These are phyloP conservation scores for Oxytropis ochrocephala DNA, from an alignment of 306 rosid genomes.

Conservation along the genomic window DNA sequence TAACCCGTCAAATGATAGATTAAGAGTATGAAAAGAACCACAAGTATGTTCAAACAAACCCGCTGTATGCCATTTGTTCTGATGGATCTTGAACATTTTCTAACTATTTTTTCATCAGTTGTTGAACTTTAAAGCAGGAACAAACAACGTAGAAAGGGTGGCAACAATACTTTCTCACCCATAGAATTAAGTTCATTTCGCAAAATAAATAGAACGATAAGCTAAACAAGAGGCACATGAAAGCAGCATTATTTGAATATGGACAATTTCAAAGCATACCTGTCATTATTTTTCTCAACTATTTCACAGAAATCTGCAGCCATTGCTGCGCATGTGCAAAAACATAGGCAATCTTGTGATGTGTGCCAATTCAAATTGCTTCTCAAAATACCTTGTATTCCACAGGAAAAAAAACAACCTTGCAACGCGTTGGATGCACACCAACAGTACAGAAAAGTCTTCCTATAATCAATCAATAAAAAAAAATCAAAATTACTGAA, in stretches of 20 bases:
- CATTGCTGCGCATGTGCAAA: constrained; percentile 94
- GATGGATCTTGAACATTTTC: background rate
- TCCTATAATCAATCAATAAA: constrained; percentile 38
- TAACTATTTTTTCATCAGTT: background rate
- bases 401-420: constrained; percentile 44
- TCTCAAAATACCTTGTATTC: constrained; percentile 78
- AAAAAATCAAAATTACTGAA: constrained; percentile 10
- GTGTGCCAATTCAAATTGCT: constrained; percentile 82
- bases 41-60: background rate
- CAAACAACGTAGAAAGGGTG: background rate
- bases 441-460: constrained; percentile 94
- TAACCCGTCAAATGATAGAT: background rate
- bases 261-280: constrained; percentile 34
- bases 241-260: constrained; percentile 10
- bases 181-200: background rate
- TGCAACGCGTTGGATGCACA: constrained; percentile 98
- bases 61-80: background rate
- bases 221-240: background rate
- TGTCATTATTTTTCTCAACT: constrained; percentile 58
- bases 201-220: constrained; percentile 7
- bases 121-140: constrained; percentile 12
- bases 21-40: constrained; percentile 1
- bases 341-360: constrained; percentile 86
- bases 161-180: background rate
- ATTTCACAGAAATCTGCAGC: constrained; percentile 88